These are phyloP conservation scores for Claviceps arundinis DNA, from an alignment of 2,329 filamentous ascomycete species.

Conservation along the genomic window DNA sequence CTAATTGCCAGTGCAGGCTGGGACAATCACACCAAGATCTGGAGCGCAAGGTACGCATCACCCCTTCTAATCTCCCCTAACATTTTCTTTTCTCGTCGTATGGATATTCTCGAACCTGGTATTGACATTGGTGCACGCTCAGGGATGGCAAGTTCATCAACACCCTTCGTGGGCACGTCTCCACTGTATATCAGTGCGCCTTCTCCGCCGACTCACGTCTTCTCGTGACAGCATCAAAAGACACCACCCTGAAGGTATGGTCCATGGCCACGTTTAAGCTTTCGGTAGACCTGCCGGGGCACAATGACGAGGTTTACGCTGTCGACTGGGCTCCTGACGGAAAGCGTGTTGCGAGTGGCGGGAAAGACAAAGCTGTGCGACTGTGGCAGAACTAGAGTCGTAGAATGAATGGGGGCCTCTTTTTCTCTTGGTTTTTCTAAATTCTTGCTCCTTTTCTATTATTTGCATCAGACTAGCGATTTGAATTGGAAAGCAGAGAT, in stretches of 20 bases:
- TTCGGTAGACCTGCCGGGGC: slow-evolving; percentile 67
- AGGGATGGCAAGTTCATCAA: slow-evolving; percentile 66
- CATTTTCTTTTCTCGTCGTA: background rate
- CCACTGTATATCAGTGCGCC: slow-evolving; percentile 80
- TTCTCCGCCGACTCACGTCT: slow-evolving; percentile 90
- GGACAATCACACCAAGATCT: slow-evolving; percentile 91
- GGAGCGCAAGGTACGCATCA: slow-evolving; percentile 54
- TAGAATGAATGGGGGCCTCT: background rate
- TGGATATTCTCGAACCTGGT: background rate
- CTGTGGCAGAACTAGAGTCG: slow-evolving; percentile 46
- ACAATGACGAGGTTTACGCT: slow-evolving; percentile 86
- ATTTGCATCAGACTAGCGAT: background rate
- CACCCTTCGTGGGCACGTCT: slow-evolving; percentile 77
- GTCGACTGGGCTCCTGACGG: slow-evolving; percentile 94
- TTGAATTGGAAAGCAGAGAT: background rate
- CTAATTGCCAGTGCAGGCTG: slow-evolving; percentile 81
- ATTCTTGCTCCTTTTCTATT: background rate
- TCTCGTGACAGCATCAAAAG: slow-evolving; percentile 76
- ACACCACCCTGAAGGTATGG: slow-evolving; percentile 92
- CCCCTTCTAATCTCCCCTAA: too few species aligned
- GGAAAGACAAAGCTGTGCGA: slow-evolving; percentile 73
- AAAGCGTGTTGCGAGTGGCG: slow-evolving; percentile 76
- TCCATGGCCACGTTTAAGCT: slow-evolving; percentile 78
- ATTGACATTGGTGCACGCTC: background rate
- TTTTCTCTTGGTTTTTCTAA: background rate